phyloP scores from a whole-genome alignment of 106 monocot species.

The Dioscorea dumetorum region DNA sequence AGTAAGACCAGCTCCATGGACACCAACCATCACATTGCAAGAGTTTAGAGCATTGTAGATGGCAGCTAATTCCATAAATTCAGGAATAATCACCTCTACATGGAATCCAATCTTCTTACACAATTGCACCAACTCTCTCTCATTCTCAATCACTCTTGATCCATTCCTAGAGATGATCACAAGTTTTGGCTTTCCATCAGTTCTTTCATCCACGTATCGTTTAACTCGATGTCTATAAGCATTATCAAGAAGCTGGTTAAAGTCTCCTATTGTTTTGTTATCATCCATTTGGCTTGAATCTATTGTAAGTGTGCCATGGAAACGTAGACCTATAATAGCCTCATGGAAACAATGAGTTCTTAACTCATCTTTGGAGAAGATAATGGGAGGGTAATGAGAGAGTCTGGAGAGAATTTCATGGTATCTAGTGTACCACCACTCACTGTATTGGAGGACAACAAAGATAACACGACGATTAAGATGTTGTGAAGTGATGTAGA shows the following conservation, averaged over 20 bases:
- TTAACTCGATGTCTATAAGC: conserved; percentile 39
- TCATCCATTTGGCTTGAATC: conserved; percentile 15
- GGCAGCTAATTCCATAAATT: conserved; percentile 48
- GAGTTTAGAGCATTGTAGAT: conserved; percentile 55
- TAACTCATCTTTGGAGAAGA: conserved; percentile 28
- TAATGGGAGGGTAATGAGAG: conserved; percentile 33
- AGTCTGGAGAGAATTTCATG: conserved; percentile 30
- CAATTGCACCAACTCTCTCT: conserved; percentile 36
- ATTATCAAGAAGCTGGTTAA: conserved; percentile 32
- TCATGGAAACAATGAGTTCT: conserved; percentile 58
- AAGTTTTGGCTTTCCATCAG: conserved; percentile 3
- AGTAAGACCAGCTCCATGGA: conserved; percentile 81
- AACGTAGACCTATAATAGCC: conserved; percentile 41
- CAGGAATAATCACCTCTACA: conserved; percentile 41
- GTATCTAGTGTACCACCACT: conserved; percentile 66
- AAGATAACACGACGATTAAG: conserved; percentile 39
- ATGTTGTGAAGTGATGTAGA: conserved; percentile 45
- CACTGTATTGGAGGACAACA: conserved; percentile 43
- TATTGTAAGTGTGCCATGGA: conserved; percentile 54
- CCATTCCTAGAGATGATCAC: conserved; percentile 61
- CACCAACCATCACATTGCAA: conserved; percentile 66
- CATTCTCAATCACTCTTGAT: conserved; percentile 68
- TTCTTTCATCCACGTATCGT: background rate
- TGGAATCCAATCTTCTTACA: conserved; percentile 37
- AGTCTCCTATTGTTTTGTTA: conserved; percentile 31